These are phyloP conservation scores for Xylaria sp. DNA, from an alignment of 2,329 filamentous ascomycete species.

Conservation along the genomic window DNA sequence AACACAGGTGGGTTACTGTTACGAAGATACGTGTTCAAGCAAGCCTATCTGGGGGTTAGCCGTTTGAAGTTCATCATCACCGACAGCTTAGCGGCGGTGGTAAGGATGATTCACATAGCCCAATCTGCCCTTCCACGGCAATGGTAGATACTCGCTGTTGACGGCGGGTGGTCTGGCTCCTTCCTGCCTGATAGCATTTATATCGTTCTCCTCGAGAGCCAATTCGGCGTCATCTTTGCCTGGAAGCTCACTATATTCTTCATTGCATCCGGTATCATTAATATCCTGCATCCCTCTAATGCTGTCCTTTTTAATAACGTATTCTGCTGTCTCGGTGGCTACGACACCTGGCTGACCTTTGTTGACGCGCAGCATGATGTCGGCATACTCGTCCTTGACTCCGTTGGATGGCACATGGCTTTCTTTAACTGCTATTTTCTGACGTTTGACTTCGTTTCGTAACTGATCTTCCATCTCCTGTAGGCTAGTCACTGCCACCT, in stretches of 20 bases:
- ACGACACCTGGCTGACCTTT: constrained; percentile 30
- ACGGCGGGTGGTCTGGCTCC: constrained; percentile 75
- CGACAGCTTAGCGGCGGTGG: constrained; percentile 17
- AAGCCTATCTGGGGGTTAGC: constrained; percentile 66
- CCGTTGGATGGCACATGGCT: constrained; percentile 36
- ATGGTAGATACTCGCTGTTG: constrained; percentile 82
- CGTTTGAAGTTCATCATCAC: neutral
- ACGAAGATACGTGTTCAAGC: constrained; percentile 90
- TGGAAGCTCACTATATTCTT: neutral
- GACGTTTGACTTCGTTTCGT: constrained; percentile 55
- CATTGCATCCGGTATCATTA: neutral
- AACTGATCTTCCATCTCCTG: constrained; percentile 62
- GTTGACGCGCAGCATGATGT: constrained; percentile 42
- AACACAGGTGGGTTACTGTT: constrained; percentile 85
- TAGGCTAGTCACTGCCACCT: constrained; percentile 57
- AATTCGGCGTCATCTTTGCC: constrained; percentile 29
- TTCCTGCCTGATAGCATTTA: constrained; percentile 39
- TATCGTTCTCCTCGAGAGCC: constrained; percentile 37
- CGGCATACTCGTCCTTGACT: constrained; percentile 51
- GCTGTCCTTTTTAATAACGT: neutral
- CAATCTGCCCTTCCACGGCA: constrained; percentile 90
- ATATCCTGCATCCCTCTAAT: neutral
- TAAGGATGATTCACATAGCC: constrained; percentile 75
- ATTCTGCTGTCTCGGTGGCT: constrained; percentile 10
- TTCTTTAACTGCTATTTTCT: constrained; percentile 59